Conservation (phyloP, 2,329 filamentous ascomycete species). For the Fusarium coicis region DNA sequence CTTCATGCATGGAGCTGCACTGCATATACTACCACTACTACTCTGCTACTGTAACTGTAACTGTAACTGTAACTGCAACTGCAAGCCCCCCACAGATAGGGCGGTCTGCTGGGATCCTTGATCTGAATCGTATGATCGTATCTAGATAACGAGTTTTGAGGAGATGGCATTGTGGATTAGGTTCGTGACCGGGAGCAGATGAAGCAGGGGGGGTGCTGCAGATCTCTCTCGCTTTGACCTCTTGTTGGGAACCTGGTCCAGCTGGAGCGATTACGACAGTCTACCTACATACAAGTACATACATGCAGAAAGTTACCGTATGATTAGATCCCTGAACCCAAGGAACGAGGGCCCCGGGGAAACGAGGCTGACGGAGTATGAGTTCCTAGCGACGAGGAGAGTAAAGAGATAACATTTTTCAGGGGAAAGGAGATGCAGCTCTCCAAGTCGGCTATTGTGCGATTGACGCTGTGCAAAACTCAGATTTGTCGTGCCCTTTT, state of each 20-base stretch:
- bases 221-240: constrained; percentile 33
- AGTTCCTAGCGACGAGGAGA: not conserved
- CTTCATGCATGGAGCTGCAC: not conserved
- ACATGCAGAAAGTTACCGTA: not conserved
- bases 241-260: not conserved
- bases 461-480: not conserved
- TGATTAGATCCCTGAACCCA: not conserved
- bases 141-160: constrained; percentile 16
- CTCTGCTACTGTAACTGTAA: not conserved
- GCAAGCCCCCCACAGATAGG: constrained; percentile 5
- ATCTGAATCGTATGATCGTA: constrained; percentile 22
- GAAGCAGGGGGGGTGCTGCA: constrained; percentile 15
- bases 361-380: not conserved
- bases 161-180: not conserved
- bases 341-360: not conserved
- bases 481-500: not conserved
- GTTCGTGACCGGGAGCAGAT: not conserved
- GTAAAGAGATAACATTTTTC: not conserved
- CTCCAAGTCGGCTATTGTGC: not conserved
- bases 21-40: not conserved
- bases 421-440: not conserved
- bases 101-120: constrained; percentile 11
- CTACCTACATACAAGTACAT: not conserved
- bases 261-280: not conserved
- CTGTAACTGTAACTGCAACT: not conserved